A percentile compares a stretch with the other conserved stretches of the same genome.
Evolutionary conservation across 768 basidiomycete species (phyloP).

Genomic region (Antrodiella citrinella): DNA sequence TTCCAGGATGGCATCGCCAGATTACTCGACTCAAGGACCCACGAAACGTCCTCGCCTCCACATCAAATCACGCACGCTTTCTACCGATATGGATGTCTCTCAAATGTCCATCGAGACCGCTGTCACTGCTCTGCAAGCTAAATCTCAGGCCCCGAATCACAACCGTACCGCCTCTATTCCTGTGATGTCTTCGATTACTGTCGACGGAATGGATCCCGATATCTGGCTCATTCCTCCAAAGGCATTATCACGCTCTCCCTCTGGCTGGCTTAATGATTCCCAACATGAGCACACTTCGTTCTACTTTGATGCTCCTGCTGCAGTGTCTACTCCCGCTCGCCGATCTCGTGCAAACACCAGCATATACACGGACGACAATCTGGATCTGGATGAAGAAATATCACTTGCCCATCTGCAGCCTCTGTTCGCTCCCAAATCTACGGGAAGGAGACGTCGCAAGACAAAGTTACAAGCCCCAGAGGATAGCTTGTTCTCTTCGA

Average conservation of each 20-base stretch:
- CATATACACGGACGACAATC: slow-evolving; percentile 11
- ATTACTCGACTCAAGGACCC: slow-evolving; percentile 15
- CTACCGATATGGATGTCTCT: slow-evolving; percentile 12
- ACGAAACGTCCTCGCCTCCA: slow-evolving; percentile 17
- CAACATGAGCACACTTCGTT: slow-evolving; percentile 13
- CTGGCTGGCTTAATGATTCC: slow-evolving; percentile 7
- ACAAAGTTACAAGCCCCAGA: slow-evolving; percentile 18
- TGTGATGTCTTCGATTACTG: slow-evolving; percentile 7
- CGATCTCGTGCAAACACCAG: slow-evolving; percentile 7
- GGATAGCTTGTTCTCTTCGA: slow-evolving; percentile 22
- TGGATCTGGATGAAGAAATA: not conserved
- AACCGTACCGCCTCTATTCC: slow-evolving; percentile 21
- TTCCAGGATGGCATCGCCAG: slow-evolving; percentile 31
- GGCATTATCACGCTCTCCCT: slow-evolving; percentile 16
- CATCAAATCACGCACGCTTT: slow-evolving; percentile 33
- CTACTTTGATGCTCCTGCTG: slow-evolving; percentile 13
- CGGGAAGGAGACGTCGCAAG: slow-evolving; percentile 17
- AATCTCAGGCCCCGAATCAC: not conserved
- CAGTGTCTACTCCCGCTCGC: slow-evolving; percentile 19
- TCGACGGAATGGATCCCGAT: slow-evolving; percentile 13
- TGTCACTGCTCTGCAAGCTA: not conserved
- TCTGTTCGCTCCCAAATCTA: slow-evolving; percentile 3
- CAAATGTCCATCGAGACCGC: not conserved
- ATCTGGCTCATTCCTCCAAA: slow-evolving; percentile 24
- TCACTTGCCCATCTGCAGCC: not conserved